A percentile compares a stretch with the other conserved stretches of the same genome.
These are phyloP conservation scores for Aureobasidium melanogenum DNA, from an alignment of 2,329 filamentous ascomycete genomes.

Conservation along the genomic window DNA sequence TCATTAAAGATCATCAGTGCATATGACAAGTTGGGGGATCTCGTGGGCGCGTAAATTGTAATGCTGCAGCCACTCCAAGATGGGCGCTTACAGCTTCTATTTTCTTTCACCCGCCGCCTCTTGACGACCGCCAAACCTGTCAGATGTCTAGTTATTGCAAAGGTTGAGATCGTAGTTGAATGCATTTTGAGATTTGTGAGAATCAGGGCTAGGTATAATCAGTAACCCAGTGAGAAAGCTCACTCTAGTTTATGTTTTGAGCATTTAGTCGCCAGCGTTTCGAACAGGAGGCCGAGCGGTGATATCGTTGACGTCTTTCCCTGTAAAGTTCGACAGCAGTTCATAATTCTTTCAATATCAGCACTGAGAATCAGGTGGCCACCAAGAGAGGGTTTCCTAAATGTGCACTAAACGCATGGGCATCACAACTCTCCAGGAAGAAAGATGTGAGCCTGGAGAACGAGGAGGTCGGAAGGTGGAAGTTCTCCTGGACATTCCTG, in stretches of 20 bases:
- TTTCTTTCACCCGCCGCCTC: not conserved
- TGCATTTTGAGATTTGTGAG: not conserved
- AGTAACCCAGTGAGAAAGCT: no score
- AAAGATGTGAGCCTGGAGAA: no score
- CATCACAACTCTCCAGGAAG: not conserved
- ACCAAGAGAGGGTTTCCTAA: not conserved
- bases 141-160: not conserved
- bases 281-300: no score
- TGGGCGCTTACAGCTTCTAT: slow-evolving; percentile 5
- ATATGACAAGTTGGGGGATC: not conserved
- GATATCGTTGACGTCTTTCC: no score
- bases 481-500: not conserved
- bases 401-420: not conserved
- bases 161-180: not conserved
- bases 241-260: no score
- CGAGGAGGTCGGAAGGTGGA: not conserved
- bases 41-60: not conserved
- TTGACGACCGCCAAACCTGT: no score
- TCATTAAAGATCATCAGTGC: not conserved
- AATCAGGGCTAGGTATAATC: not conserved
- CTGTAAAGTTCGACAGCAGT: not conserved
- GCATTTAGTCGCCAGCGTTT: no score
- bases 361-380: no score
- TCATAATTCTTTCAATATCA: no score
- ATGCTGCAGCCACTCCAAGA: not conserved